A percentile compares a stretch with the other conserved stretches of the same genome.
Evolutionary conservation across 2,329 filamentous ascomycete genomes (phyloP).

Genomic region (Colletotrichum orchidophilum): DNA sequence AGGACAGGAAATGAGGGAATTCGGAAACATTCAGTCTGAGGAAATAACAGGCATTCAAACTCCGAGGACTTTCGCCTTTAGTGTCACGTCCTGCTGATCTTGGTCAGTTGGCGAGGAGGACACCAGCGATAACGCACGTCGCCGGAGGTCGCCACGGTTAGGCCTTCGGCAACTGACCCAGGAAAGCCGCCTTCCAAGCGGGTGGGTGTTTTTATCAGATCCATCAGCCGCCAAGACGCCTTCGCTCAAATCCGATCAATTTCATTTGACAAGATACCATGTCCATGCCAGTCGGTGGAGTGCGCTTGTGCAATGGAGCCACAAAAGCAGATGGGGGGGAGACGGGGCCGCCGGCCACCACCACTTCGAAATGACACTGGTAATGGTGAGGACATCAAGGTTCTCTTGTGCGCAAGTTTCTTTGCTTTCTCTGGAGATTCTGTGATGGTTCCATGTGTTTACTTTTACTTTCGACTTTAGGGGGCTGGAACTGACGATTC

Average conservation of each 20-base stretch:
- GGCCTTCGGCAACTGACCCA: neutral
- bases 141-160: neutral
- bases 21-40: neutral
- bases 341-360: slow-evolving; percentile 6
- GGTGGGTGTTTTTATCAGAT: neutral
- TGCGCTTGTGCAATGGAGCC: neutral
- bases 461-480: neutral
- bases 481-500: neutral
- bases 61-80: neutral
- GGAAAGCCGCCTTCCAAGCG: neutral
- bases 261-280: neutral
- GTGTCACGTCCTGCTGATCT: neutral
- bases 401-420: neutral
- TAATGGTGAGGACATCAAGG: neutral
- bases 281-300: slow-evolving; percentile 13
- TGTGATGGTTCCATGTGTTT: neutral
- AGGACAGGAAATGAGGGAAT: neutral
- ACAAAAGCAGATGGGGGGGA: neutral
- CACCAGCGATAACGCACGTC: neutral
- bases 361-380: neutral
- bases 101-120: too few species aligned
- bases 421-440: neutral
- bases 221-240: neutral
- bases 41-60: neutral
- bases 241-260: neutral